Percentiles rank a stretch among this genome's conserved stretches.
Conservation (phyloP, 495 filamentous ascomycete genomes). For the Bombardia bombarda region DNA sequence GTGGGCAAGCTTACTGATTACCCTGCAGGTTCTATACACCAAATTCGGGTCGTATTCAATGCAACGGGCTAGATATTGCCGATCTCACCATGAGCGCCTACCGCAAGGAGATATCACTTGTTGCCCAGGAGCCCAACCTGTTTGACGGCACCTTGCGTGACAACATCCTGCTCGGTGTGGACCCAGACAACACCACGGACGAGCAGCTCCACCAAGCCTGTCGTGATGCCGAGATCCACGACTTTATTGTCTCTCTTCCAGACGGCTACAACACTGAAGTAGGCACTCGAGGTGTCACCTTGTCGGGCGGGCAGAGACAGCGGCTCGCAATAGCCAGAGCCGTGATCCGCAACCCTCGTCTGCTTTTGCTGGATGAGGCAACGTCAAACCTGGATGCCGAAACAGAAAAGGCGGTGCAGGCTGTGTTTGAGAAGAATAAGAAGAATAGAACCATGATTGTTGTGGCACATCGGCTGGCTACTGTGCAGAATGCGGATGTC, state of each 20-base stretch:
- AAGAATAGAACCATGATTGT: slow-evolving; percentile 64
- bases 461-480: slow-evolving; percentile 59
- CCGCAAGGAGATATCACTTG: slow-evolving; percentile 45
- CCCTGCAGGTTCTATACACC: slow-evolving; percentile 46
- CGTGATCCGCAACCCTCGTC: slow-evolving; percentile 61
- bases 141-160: slow-evolving; percentile 55
- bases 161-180: slow-evolving; percentile 50
- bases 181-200: slow-evolving; percentile 31
- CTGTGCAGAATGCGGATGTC: slow-evolving; percentile 49
- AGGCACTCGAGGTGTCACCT: slow-evolving; percentile 54
- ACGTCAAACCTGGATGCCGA: slow-evolving; percentile 71
- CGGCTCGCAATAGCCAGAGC: slow-evolving; percentile 69
- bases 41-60: slow-evolving; percentile 37
- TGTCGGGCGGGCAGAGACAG: slow-evolving; percentile 76
- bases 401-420: slow-evolving; percentile 64
- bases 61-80: slow-evolving; percentile 41
- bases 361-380: slow-evolving; percentile 74
- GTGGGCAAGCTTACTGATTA: not conserved
- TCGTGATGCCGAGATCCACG: slow-evolving; percentile 49
- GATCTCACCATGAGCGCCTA: slow-evolving; percentile 44
- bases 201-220: slow-evolving; percentile 40
- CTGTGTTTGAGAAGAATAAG: slow-evolving; percentile 58
- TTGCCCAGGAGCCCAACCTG: slow-evolving; percentile 51
- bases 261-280: slow-evolving; percentile 55
- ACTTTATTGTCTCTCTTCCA: slow-evolving; percentile 49